Evolutionary conservation across 169 alveolate species (phyloP).

Genomic region (Eimeria maxima): DNA sequence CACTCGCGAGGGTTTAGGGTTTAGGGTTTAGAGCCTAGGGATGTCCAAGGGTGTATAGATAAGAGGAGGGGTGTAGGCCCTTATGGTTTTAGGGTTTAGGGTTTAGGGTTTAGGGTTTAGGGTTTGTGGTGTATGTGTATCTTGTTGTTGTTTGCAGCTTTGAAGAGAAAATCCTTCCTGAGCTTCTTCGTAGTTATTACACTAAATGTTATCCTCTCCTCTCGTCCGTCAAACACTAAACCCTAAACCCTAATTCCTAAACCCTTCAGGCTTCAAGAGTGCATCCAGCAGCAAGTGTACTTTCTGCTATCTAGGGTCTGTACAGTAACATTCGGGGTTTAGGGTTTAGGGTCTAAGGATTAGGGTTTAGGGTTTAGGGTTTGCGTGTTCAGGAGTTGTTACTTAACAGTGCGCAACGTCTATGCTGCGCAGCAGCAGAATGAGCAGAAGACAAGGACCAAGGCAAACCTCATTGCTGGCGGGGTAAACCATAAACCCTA

Average conservation of each 20-base stretch:
- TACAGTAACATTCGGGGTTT: neutral
- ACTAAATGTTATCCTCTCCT: neutral
- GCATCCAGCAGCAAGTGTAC: neutral
- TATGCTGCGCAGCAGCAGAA: constrained; percentile 36
- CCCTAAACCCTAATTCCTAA: neutral
- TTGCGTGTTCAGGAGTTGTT: constrained; percentile 15
- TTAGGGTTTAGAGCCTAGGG: constrained; percentile 5
- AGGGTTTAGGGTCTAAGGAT: neutral
- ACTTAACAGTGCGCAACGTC: constrained; percentile 3
- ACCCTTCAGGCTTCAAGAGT: neutral
- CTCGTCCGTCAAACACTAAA: neutral
- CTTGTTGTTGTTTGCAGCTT: constrained; percentile 10
- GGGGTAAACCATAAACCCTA: constrained; percentile 18
- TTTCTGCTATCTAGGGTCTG: neutral
- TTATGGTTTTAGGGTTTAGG: neutral
- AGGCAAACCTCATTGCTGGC: neutral
- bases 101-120: constrained; percentile 20
- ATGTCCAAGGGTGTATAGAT: too few relatives aligned
- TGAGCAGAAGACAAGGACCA: constrained; percentile 12
- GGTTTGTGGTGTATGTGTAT: neutral
- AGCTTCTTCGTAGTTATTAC: neutral
- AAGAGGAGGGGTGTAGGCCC: neutral
- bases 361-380: constrained; percentile 60
- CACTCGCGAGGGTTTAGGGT: constrained; percentile 31
- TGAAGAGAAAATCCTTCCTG: constrained; percentile 11